Evolutionary conservation across 225 moss, liverwort and hornwort species (phyloP).

Genomic region (Pseudisothecium myosuroides): DNA sequence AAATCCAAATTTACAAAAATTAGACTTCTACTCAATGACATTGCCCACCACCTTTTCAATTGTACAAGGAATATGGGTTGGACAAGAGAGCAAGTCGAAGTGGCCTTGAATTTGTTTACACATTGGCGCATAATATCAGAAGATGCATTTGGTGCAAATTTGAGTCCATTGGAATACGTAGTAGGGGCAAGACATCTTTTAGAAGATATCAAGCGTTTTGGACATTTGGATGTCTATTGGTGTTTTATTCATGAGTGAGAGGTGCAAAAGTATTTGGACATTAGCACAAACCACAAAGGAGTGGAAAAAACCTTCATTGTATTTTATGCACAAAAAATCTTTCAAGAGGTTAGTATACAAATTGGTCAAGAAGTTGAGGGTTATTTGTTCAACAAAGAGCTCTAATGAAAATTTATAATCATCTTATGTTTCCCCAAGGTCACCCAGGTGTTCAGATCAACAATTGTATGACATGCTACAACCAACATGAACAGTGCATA

Average conservation of each 20-base stretch:
- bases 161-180: not conserved
- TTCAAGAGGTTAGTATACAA: not conserved
- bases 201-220: not conserved
- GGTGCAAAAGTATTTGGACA: not conserved
- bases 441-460: too few relatives aligned
- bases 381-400: not conserved
- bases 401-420: fast-evolving
- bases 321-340: not conserved
- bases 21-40: not conserved
- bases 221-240: not conserved
- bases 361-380: not conserved
- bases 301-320: not conserved
- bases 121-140: not conserved
- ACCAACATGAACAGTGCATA: too few relatives aligned
- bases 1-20: fast-evolving
- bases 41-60: not conserved
- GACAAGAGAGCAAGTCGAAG: too few relatives aligned
- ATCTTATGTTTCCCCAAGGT: not conserved
- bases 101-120: not conserved
- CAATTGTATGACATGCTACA: too few relatives aligned
- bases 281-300: not conserved
- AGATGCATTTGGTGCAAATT: not conserved
- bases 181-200: not conserved
- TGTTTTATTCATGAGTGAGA: not conserved
- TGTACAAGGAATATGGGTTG: too few relatives aligned